Evolutionary conservation across 1,284 basidiomycete species (phyloP).

Genomic region (Naganishia liquefaciens): DNA sequence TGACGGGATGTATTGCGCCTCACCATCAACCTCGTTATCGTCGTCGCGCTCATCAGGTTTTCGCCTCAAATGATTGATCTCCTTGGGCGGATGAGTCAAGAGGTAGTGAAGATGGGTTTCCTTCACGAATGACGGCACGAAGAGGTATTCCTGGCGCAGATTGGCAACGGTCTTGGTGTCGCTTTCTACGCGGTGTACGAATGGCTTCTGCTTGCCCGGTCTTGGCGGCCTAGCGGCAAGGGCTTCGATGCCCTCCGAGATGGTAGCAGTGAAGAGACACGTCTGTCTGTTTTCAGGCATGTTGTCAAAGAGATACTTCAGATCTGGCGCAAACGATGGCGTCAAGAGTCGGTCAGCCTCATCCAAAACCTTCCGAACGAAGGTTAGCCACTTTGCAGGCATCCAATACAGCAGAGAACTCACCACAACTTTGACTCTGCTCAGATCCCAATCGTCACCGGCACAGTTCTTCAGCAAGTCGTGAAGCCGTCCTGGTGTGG

Average conservation of each 20-base stretch:
- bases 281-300: constrained; percentile 88
- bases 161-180: constrained; percentile 77
- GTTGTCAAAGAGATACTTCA: constrained; percentile 74
- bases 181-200: constrained; percentile 79
- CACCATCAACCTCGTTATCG: constrained; percentile 50
- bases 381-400: neutral
- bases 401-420: constrained; percentile 39
- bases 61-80: constrained; percentile 63
- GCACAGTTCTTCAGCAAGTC: constrained; percentile 79
- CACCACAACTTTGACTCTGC: constrained; percentile 82
- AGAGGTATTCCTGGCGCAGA: constrained; percentile 84
- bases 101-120: constrained; percentile 91
- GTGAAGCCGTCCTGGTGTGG: constrained; percentile 92
- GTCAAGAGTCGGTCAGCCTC: constrained; percentile 94
- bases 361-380: constrained; percentile 71
- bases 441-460: constrained; percentile 78
- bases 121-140: constrained; percentile 91
- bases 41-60: constrained; percentile 41
- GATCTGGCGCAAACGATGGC: constrained; percentile 82
- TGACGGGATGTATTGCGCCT: constrained; percentile 66
- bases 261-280: constrained; percentile 92
- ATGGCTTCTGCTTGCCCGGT: constrained; percentile 80
- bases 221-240: constrained; percentile 73
- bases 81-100: constrained; percentile 81
- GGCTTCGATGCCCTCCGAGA: constrained; percentile 81